These are phyloP conservation scores for Trichoderma guizhouense DNA, from an alignment of 2,329 filamentous ascomycete genomes.

Conservation along the genomic window DNA sequence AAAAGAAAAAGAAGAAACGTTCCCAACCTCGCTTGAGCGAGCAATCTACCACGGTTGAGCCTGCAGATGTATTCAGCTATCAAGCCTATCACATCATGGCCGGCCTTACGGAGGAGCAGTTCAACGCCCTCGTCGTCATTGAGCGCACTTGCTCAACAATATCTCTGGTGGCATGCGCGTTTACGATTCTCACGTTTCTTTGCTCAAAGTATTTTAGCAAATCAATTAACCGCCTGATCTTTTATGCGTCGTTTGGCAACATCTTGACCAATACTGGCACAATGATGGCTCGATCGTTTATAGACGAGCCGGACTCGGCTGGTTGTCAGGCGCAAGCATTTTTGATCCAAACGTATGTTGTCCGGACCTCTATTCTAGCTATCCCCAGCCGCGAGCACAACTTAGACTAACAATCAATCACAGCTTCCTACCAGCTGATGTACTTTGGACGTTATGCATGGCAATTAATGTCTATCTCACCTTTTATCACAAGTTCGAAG, in stretches of 20 bases:
- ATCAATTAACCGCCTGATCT: constrained; percentile 75
- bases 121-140: not conserved
- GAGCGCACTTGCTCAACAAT: constrained; percentile 5
- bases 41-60: not conserved
- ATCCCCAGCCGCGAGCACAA: not conserved
- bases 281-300: constrained; percentile 58
- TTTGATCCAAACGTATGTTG: constrained; percentile 67
- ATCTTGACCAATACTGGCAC: constrained; percentile 68
- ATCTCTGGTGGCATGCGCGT: constrained; percentile 56
- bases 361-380: not conserved
- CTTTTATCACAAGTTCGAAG: constrained; percentile 67
- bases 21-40: not conserved
- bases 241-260: constrained; percentile 77
- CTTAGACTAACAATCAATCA: constrained; percentile 6
- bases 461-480: constrained; percentile 75
- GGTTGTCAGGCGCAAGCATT: constrained; percentile 66
- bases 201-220: constrained; percentile 66
- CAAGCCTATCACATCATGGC: not conserved
- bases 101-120: constrained; percentile 7
- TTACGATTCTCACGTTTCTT: constrained; percentile 67
- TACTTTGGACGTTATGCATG: constrained; percentile 73
- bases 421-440: constrained; percentile 73
- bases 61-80: not conserved
- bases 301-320: constrained; percentile 42
- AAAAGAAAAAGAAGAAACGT: not conserved